These are phyloP conservation scores for Senecio squalidus DNA, from an alignment of 140 eudicot genomes.

Conservation along the genomic window DNA sequence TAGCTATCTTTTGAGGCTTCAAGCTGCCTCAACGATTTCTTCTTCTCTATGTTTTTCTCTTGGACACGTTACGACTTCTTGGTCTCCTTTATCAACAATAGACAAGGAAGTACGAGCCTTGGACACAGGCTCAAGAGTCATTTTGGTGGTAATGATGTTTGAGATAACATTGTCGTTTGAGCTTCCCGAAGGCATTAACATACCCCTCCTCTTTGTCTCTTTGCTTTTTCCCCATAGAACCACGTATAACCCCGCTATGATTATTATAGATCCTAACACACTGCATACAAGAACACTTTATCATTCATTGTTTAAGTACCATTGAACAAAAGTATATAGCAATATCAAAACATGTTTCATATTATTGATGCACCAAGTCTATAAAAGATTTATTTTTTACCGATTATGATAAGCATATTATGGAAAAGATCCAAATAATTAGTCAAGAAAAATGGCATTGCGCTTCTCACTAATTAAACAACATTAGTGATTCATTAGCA, in stretches of 20 bases:
- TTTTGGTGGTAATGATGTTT: not conserved
- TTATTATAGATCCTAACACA: constrained; percentile 31
- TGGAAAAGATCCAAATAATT: no score
- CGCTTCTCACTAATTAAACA: not conserved
- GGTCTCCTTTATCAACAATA: not conserved
- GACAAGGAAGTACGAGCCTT: not conserved
- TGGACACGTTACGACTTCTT: not conserved
- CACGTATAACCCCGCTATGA: constrained; percentile 35
- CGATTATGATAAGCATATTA: no score
- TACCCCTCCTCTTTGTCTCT: constrained; percentile 20
- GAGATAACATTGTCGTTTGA: constrained; percentile 1
- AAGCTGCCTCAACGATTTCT: not conserved
- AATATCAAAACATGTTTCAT: not conserved
- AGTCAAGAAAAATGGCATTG: not conserved
- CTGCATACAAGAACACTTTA: constrained; percentile 20
- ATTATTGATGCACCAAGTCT: not conserved
- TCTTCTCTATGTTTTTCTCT: not conserved
- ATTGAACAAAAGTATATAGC: not conserved
- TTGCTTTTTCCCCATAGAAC: constrained; percentile 53
- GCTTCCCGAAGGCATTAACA: constrained; percentile 5
- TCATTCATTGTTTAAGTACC: not conserved
- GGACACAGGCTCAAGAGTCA: not conserved
- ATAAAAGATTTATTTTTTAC: not conserved
- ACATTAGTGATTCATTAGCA: not conserved
- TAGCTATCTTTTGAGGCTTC: not conserved